Evolutionary conservation across 306 rosid genomes (phyloP).

Genomic region (Canavalia ensiformis): DNA sequence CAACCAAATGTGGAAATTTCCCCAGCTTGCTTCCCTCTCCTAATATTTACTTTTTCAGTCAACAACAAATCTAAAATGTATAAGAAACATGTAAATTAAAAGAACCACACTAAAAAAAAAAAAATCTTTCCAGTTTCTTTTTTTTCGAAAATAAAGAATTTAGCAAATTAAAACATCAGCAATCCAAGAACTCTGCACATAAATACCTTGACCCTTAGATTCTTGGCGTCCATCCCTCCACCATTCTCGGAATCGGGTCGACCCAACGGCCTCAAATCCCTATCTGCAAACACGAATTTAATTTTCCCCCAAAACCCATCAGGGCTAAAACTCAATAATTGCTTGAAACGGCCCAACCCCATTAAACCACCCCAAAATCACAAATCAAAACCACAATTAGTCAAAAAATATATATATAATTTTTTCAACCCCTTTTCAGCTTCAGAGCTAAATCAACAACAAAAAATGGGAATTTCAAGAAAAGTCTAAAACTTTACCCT

Average conservation of each 20-base stretch:
- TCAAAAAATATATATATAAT: background rate
- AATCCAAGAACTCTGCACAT: constrained; percentile 12
- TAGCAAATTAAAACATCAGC: constrained; percentile 18
- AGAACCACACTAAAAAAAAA: background rate
- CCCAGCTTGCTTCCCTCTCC: constrained; percentile 5
- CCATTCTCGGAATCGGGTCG: constrained; percentile 69
- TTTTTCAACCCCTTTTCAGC: constrained; percentile 42
- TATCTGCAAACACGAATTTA: constrained; percentile 68
- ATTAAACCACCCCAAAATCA: constrained; percentile 43
- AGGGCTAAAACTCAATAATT: constrained; percentile 21
- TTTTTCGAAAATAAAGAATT: constrained; percentile 7
- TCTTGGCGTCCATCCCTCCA: constrained; percentile 84
- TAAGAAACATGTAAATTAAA: background rate
- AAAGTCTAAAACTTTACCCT: constrained; percentile 2
- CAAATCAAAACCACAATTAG: constrained; percentile 40
- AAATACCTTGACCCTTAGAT: constrained; percentile 89
- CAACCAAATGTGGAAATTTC: constrained; percentile 23
- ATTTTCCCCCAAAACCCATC: constrained; percentile 49
- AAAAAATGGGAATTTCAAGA: background rate
- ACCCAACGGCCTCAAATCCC: constrained; percentile 68
- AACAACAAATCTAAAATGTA: constrained; percentile 9
- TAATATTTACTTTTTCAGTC: background rate
- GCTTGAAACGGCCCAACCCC: constrained; percentile 39
- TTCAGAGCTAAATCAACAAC: constrained; percentile 29
- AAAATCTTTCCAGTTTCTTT: background rate